Percentiles rank a stretch among this genome's conserved stretches.
These are phyloP conservation scores for Septoria petroselini DNA, from an alignment of 2,329 filamentous ascomycete genomes.

Conservation along the genomic window DNA sequence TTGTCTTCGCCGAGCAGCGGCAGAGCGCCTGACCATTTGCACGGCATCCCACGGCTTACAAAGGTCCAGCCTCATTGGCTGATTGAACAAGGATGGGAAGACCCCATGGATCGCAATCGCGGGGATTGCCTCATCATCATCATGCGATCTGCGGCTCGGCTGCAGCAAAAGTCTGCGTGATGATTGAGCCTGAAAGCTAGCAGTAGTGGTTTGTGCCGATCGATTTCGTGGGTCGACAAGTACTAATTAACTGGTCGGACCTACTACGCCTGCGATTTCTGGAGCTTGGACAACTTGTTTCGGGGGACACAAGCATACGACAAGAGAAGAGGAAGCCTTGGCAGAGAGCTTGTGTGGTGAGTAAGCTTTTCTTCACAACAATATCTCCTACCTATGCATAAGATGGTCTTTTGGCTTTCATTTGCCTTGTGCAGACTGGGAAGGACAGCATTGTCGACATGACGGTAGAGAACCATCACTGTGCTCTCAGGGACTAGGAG, in stretches of 20 bases:
- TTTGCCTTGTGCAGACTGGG: too few species aligned
- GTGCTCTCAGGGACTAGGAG: background rate
- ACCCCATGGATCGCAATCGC: constrained; percentile 1
- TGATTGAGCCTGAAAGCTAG: constrained; percentile 7
- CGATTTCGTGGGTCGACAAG: too few species aligned
- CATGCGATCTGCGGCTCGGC: too few species aligned
- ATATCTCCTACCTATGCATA: background rate
- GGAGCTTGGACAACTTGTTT: background rate
- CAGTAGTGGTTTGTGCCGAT: too few species aligned
- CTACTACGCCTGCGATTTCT: background rate
- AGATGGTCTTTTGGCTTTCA: background rate
- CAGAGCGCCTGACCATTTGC: background rate
- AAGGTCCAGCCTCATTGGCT: background rate
- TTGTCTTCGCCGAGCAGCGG: constrained; percentile 2
- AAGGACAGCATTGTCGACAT: too few species aligned
- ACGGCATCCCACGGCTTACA: constrained; percentile 3
- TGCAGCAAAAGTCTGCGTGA: constrained; percentile 5
- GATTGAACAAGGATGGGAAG: background rate
- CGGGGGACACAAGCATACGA: background rate
- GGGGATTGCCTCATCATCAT: background rate
- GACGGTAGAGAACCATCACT: too few species aligned
- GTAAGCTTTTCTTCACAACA: constrained; percentile 10
- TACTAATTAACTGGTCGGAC: background rate
- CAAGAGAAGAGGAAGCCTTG: constrained; percentile 3
- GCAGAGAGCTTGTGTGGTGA: constrained; percentile 18